phyloP scores from a whole-genome alignment of 441 rosid genomes.

The Populus trichocarpa region DNA sequence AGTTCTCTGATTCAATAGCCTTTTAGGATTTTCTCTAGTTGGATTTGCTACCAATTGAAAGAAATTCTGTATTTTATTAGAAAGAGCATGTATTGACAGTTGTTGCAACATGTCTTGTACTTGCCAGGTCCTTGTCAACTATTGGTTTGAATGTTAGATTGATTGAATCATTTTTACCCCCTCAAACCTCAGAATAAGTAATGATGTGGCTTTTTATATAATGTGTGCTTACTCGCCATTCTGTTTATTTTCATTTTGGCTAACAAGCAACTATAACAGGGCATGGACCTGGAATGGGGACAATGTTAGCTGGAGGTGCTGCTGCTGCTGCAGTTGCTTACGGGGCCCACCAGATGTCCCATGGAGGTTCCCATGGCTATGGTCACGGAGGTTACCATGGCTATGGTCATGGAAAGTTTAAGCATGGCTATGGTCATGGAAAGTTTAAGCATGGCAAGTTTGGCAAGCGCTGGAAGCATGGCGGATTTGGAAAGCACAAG shows the following conservation, averaged over 20 bases:
- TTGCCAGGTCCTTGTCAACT: background rate
- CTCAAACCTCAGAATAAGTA: background rate
- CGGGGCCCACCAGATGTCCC: constrained; percentile 64
- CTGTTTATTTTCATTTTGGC: constrained; percentile 1
- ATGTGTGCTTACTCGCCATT: background rate
- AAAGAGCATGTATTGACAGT: background rate
- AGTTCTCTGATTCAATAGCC: background rate
- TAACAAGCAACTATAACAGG: constrained; percentile 24
- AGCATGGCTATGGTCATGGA: constrained; percentile 59
- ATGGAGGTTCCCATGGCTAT: constrained; percentile 26
- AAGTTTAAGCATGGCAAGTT: constrained; percentile 81
- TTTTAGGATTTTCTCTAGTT: background rate
- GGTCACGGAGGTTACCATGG: constrained; percentile 31
- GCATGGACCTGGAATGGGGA: constrained; percentile 53
- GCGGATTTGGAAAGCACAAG: constrained; percentile 68
- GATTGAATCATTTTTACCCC: background rate
- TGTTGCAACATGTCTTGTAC: background rate
- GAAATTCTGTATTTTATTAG: background rate
- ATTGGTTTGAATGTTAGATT: background rate
- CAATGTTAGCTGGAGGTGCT: constrained; percentile 62
- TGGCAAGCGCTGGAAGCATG: constrained; percentile 66
- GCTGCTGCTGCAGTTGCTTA: constrained; percentile 70
- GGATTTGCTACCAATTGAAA: background rate
- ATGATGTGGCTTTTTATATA: background rate
- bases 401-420: constrained; percentile 50